Conservation (phyloP, 2,329 filamentous ascomycete species). For the Blastomyces emzantsi region DNA sequence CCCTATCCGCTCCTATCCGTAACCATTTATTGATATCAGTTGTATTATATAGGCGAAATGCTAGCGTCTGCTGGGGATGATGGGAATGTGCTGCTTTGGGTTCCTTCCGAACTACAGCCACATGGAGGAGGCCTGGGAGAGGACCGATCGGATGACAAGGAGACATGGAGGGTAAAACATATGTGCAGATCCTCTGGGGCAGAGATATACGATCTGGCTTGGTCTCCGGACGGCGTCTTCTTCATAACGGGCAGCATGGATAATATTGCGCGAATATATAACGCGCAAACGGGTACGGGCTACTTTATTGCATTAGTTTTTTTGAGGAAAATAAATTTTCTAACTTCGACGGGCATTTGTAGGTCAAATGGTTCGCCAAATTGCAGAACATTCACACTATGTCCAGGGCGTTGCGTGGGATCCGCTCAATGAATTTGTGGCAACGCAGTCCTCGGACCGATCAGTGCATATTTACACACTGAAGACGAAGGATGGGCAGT, state of each 20-base stretch:
- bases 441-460: slow-evolving; percentile 94
- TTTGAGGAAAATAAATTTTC: not conserved
- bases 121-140: slow-evolving; percentile 62
- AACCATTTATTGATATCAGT: slow-evolving; percentile 2
- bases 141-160: slow-evolving; percentile 83
- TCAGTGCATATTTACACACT: slow-evolving; percentile 96
- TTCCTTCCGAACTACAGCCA: slow-evolving; percentile 68
- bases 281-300: slow-evolving; percentile 69
- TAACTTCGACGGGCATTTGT: not conserved
- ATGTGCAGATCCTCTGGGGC: slow-evolving; percentile 94
- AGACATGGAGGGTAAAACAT: slow-evolving; percentile 92
- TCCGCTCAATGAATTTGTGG: slow-evolving; percentile 94
- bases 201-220: slow-evolving; percentile 96
- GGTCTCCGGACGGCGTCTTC: slow-evolving; percentile 93
- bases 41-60: slow-evolving; percentile 60
- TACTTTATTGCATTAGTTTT: not conserved
- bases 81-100: slow-evolving; percentile 94
- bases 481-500: slow-evolving; percentile 93
- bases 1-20: not conserved
- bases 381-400: slow-evolving; percentile 96
- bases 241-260: slow-evolving; percentile 99
- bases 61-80: slow-evolving; percentile 94
- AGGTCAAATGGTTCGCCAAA: slow-evolving; percentile 72
- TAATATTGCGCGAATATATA: slow-evolving; percentile 95
- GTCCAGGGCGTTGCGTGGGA: slow-evolving; percentile 99